phyloP scores from a whole-genome alignment of 2,329 filamentous ascomycete species.

The Pseudocercospora fuligena region DNA sequence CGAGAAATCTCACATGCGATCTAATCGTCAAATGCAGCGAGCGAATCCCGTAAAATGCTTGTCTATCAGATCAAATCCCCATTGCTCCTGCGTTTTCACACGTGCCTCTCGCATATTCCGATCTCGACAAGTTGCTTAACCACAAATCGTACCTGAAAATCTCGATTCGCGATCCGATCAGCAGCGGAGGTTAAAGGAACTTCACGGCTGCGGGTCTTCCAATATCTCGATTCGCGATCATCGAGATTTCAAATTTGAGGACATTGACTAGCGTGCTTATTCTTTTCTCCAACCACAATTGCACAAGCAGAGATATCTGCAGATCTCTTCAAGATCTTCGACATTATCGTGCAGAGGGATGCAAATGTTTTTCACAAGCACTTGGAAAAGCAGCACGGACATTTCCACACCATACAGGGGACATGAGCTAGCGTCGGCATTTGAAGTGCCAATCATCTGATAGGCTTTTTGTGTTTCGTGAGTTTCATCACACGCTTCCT shows the following conservation, averaged over 20 bases:
- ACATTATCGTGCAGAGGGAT: neutral
- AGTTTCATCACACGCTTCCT: neutral
- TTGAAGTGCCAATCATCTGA: neutral
- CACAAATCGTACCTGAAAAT: no score
- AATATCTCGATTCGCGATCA: neutral
- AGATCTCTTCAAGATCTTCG: neutral
- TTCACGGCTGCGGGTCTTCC: neutral
- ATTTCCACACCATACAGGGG: slow-evolving; percentile 1
- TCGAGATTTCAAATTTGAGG: neutral
- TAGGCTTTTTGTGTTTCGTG: neutral
- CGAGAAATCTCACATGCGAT: no score
- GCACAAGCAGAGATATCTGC: no score
- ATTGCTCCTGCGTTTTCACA: no score
- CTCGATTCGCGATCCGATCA: no score
- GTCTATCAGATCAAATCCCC: no score
- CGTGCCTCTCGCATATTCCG: no score
- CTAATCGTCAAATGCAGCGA: no score
- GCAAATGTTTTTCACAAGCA: neutral
- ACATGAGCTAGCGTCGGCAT: slow-evolving; percentile 2
- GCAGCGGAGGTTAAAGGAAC: neutral
- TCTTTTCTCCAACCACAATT: neutral
- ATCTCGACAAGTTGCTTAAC: no score
- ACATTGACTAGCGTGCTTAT: neutral
- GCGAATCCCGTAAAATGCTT: no score
- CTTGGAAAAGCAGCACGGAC: neutral